A percentile compares a stretch with the other conserved stretches of the same genome.
phyloP scores from a whole-genome alignment of 1,284 basidiomycete species.

The Volvariella volvacea region DNA sequence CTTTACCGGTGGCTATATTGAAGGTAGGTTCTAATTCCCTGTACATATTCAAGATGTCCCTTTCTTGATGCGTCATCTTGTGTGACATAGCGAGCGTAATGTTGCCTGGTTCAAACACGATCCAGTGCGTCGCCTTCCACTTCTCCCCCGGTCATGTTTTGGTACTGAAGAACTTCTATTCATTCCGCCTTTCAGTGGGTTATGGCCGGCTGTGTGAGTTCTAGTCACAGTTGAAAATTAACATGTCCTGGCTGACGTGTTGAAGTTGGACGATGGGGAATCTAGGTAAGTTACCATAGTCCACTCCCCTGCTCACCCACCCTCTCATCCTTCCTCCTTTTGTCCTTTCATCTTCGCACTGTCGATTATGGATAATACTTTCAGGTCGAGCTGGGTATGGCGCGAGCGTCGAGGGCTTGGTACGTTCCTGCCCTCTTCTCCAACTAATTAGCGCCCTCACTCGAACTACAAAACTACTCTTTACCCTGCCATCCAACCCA shows the following conservation, averaged over 20 bases:
- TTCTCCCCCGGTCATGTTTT: too few species aligned
- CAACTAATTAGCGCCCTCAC: too few species aligned
- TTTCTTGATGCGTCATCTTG: too few species aligned
- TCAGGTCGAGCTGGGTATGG: slow-evolving; percentile 66
- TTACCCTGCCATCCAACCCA: too few species aligned
- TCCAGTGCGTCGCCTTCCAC: slow-evolving; percentile 28
- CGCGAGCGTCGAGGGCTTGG: slow-evolving; percentile 58
- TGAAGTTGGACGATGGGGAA: slow-evolving; percentile 76
- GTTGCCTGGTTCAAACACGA: slow-evolving; percentile 51
- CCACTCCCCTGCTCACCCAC: not conserved
- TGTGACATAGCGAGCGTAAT: too few species aligned
- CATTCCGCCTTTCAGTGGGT: slow-evolving; percentile 33
- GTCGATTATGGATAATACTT: too few species aligned
- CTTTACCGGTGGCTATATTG: slow-evolving; percentile 71
- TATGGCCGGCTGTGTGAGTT: slow-evolving; percentile 68
- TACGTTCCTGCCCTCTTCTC: too few species aligned
- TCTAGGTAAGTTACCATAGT: slow-evolving; percentile 41
- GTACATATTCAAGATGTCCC: slow-evolving; percentile 25
- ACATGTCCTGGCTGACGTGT: not conserved
- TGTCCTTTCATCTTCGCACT: too few species aligned
- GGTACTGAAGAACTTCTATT: not conserved
- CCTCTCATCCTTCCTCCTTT: too few species aligned
- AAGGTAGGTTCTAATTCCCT: slow-evolving; percentile 52
- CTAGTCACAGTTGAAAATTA: slow-evolving; percentile 2
- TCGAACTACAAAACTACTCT: too few species aligned